Evolutionary conservation across 1,284 basidiomycete species (phyloP), one percentile per base, ranked within the genome.

Genomic region (Pseudozyma hubeiensis): DNA sequence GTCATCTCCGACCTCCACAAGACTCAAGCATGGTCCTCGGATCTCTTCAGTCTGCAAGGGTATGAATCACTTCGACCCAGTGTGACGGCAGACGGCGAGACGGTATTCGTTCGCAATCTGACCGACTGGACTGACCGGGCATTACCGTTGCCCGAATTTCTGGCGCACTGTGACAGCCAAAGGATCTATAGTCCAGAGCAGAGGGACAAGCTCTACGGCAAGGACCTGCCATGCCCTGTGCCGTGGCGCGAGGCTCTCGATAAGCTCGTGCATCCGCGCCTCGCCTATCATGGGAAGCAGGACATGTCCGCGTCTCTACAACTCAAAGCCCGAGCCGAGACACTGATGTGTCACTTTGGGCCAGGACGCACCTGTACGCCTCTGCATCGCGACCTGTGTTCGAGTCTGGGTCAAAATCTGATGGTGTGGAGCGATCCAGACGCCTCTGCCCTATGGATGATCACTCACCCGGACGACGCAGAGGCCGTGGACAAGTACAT

Each of bases 1-100:
- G 57, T 75, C 31, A 64, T 75, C 30, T 58, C 64, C 30, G 67
- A 71, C 35, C 67, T 70, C n/a, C 52, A 75, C 35, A 64, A 56
- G 17, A 24, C 29, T 9, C 29, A 55, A 3, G 31, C 19, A 10
- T 73, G 70, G 70, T 17, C 33, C 16, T 34, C 56, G 13, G 58
- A 54, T 16, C 43, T 64, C 19, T 73, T 73, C 43, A 43, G 13
- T 31, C 53, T 45, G 13, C 29, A 46, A 17, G 49, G 37, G 16
- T 72, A 66, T 19, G 43, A 56, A 29, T 10, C 43, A 10, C 43
- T 58, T 34, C 34, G 11, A 31, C n/a, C 65, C 19, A 34, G 37
- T 43, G 41, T 19, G 14, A 29, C 37, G 30, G 9, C 39, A 13
- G 53, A 41, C 30, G 29, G 33, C 33, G 24, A 29, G 3, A n/a